Base-by-base conservation (phyloP, 768 basidiomycete genomes). In the Lepiota venenata region DNA sequence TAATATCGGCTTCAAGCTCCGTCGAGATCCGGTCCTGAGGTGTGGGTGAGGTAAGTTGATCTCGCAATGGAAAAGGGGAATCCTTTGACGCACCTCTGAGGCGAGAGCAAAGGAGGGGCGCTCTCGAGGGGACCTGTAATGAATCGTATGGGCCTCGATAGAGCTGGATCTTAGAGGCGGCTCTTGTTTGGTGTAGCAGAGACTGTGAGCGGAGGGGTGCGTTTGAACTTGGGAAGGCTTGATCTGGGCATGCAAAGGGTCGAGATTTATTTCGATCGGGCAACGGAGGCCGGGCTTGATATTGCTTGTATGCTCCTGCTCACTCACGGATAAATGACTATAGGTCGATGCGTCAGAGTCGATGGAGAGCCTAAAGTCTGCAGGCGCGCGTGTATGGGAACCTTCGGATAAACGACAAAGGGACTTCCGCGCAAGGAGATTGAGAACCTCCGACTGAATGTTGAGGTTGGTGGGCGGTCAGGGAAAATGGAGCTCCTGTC, bases 171-270 rank as follows among this genome's bases (percentile, higher is more conserved):
- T 62, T 63, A 21, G 67, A 48, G 0, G 62, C 66, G 8, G 71
- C 60, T 16, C 62, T 65, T 12, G 54, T 54, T 52, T 64, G 66
- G 10, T 70, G 61, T 3, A 71, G 57, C 29, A 65, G 67, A 35
- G 14, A 32, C 9, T 36, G 45, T 3, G 38, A 16, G 10, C 38
- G 52, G 14, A 40, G 22, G 58, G 64, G 14, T 44, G 56, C 12
- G 48, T 63, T 22, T 58, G 60, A 51, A 25, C 56, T 29, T 20
- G 61, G 47, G 16, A 55, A 38, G 4, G 59, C n/a, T n/a, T n/a
- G n/a, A n/a, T n/a, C n/a, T 62, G 10, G 64, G 75, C 74, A 53
- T 75, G 72, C 1, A 74, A 63, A 11, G 76, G 66, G 16, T n/a
- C 29, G 18, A 16, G 49, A 27, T 3, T 46, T 56, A 22, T 22